Evolutionary conservation across 2,329 filamentous ascomycete species (phyloP), one percentile per base, ranked within the genome.

Genomic region (Claviceps quebecensis): DNA sequence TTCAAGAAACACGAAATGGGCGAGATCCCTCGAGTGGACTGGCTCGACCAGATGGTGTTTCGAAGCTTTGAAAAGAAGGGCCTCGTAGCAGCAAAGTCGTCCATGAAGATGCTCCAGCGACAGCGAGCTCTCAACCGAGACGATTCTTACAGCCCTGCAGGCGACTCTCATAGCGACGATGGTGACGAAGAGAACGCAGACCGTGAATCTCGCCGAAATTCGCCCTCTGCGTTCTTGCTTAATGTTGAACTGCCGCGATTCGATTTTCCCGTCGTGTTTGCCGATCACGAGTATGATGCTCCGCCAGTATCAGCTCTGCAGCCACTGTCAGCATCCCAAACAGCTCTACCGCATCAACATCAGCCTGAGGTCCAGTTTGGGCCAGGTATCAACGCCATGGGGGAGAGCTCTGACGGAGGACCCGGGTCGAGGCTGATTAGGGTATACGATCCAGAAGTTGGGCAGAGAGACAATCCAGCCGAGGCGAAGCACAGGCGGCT

Each of bases 1-100:
- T 86, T 98, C 64, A 98, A 98, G 69, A 95, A 95, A 68, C 93
- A 97, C 63, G 94, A 98, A 64, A 94, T 96, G 85, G 90, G 89
- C 17, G 93, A 98, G 64, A 91, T 98, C 26, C 83, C 87, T 0
- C 81, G 89, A 16, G 86, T 95, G 47, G 87, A 94, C 60, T 98
- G 93, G 94, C 77, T 98, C 44, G 93, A 98, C 65, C 87, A 93
- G 61, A 77, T 97, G 59, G 90, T 96, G 2, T 98, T 95, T 64
- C 83, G 91, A 41, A 85, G 85, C 49, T 83, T 95, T 54, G 91
- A 95, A 69, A 93, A 86, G 68, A 76, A 81, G 53, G 80, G 83
- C 22, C 64, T 81, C 2, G 75, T 82, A 59, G 78, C 80, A 11
- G 81, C 85, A 38, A 78, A 76, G 58, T 76, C 78, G 41, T 81